Conservation (phyloP, 257 asterid species). For the Fraxinus quadrangulata region DNA sequence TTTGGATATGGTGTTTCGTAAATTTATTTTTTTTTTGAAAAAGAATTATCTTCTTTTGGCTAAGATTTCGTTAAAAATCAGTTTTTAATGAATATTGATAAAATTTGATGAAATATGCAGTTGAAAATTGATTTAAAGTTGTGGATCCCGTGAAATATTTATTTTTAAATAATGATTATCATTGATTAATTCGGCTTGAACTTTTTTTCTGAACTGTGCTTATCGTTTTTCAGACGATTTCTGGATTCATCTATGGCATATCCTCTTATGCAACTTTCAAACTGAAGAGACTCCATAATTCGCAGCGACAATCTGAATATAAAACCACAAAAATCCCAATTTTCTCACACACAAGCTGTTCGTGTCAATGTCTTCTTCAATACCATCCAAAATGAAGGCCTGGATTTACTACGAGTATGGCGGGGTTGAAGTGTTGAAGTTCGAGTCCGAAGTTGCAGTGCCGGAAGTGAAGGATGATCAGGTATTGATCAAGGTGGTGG, state of each 20-base stretch:
- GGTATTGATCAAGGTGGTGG: slow-evolving; percentile 77
- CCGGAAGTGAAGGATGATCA: slow-evolving; percentile 73
- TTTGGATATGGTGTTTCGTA: too few species aligned
- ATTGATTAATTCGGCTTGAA: too few species aligned
- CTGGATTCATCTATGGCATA: not conserved
- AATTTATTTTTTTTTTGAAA: too few species aligned
- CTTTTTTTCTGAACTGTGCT: too few species aligned
- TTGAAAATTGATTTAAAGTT: too few species aligned
- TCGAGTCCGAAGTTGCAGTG: slow-evolving; percentile 53
- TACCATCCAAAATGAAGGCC: slow-evolving; percentile 80
- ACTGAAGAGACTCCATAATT: not conserved
- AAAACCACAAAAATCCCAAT: slow-evolving; percentile 17
- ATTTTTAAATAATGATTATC: too few species aligned
- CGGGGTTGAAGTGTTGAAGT: slow-evolving; percentile 67
- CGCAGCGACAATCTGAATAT: slow-evolving; percentile 1
- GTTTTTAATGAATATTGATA: too few species aligned
- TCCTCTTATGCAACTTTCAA: not conserved
- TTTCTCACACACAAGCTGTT: slow-evolving; percentile 46
- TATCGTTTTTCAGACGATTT: too few species aligned
- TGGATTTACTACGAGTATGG: slow-evolving; percentile 86
- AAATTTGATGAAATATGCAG: too few species aligned
- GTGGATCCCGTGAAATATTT: too few species aligned
- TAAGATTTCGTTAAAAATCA: too few species aligned
- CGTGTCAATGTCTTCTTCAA: slow-evolving; percentile 35
- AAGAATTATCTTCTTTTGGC: too few species aligned